Base-by-base conservation (phyloP, 768 basidiomycete genomes). In the Kwoniella mangroviensis region DNA sequence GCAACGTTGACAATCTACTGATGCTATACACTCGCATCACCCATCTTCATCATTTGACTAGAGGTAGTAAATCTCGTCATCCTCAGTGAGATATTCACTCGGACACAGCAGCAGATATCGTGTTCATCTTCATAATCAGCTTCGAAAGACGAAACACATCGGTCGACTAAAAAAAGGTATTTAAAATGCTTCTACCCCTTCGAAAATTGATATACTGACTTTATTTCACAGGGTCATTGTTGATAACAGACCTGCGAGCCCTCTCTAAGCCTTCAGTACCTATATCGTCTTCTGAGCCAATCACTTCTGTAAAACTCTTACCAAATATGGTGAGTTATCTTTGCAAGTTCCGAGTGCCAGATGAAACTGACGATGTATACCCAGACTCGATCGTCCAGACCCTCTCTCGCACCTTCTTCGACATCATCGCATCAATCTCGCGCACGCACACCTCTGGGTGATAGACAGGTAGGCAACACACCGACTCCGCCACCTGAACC, bases 241-340 rank as follows among this genome's bases (percentile, higher is more conserved):
- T 72, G 21, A 40, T 69, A 17, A 71, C 71, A 53, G 73, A 74
- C 53, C 60, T 74, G 2, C 42, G 73, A 62, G 41, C 63, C 4
- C 42, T 71, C 4, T 24, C 34, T 26, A 63, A 70, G 21, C 21
- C 59, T 4, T 53, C 72, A 0, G 13, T 60, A 11, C 60, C 62
- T n/a, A 63, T 70, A 15, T 7, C 63, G 7, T 57, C 49, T n/a
- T 1, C 21, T 11, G 45, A 66, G 40, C 55, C 70, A 21, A 69
- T 75, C 10, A 41, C 59, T n/a, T 41, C 43, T 17, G 51, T 70
- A 6, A 28, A 58, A 28, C 4, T 49, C 19, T 28, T 74, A 22
- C 63, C 73, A 13, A 12, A 19, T 21, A 56, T 65, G 7, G 26
- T 56, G 24, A 70, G 59, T 21, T 69, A 40, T 24, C 21, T 53